A percentile compares a stretch with the other conserved stretches of the same genome.
Evolutionary conservation across 2,329 filamentous ascomycete species (phyloP).

Genomic region (Cladobotryum mycophilum): DNA sequence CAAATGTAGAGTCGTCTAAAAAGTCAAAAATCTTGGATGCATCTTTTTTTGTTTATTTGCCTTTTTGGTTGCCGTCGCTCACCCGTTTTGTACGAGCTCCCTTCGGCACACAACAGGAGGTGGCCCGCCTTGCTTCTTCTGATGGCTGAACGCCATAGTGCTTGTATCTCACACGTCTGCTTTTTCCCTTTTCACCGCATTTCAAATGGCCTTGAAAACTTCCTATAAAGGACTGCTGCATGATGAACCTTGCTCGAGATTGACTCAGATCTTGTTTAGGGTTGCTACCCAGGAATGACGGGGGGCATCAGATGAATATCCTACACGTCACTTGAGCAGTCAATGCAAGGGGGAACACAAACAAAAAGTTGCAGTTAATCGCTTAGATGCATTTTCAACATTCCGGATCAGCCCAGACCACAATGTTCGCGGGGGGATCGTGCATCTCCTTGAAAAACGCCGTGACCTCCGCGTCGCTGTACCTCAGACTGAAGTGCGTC

Average conservation of each 20-base stretch:
- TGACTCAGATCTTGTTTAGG: too few relatives aligned
- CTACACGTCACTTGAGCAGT: background rate
- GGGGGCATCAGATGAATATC: too few relatives aligned
- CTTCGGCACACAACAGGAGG: background rate
- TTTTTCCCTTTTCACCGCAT: too few relatives aligned
- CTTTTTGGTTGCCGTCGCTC: background rate
- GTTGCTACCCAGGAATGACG: too few relatives aligned
- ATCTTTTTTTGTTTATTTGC: background rate
- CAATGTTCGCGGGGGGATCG: conserved; percentile 36
- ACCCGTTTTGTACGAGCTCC: background rate
- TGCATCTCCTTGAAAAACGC: conserved; percentile 36
- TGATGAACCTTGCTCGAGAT: too few relatives aligned
- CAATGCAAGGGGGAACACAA: background rate
- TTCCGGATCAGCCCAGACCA: conserved; percentile 41
- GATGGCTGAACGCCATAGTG: background rate
- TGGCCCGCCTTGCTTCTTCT: background rate
- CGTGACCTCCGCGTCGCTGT: conserved; percentile 34
- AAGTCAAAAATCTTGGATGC: background rate
- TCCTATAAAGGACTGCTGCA: too few relatives aligned
- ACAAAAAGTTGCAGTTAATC: background rate
- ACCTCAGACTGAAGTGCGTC: conserved; percentile 43
- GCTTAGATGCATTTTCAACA: conserved; percentile 6
- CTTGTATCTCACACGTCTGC: too few relatives aligned
- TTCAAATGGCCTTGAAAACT: too few relatives aligned
- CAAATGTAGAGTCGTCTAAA: background rate